Evolutionary conservation across 2,329 filamentous ascomycete species (phyloP).

Genomic region (Pestalotiopsis sp.): DNA sequence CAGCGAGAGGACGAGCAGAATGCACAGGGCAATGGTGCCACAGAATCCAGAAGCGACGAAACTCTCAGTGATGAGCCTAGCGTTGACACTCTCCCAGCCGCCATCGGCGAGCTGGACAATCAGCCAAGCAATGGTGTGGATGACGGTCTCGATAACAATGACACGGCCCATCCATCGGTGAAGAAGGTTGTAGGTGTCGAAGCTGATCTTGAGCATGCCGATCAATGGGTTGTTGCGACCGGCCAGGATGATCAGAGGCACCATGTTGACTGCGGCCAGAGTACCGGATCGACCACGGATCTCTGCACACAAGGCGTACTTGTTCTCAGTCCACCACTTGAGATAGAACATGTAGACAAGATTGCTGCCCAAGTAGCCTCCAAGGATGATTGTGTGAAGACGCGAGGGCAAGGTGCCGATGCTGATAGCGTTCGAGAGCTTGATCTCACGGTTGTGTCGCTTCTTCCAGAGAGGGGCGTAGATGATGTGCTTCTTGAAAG

Average conservation of each 20-base stretch:
- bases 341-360: constrained; percentile 64
- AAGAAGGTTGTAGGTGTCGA: constrained; percentile 93
- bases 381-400: constrained; percentile 61
- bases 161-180: constrained; percentile 84
- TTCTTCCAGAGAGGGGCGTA: constrained; percentile 68
- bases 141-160: constrained; percentile 67
- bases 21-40: constrained; percentile 61
- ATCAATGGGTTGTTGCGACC: constrained; percentile 95
- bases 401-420: constrained; percentile 67
- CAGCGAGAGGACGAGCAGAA: constrained; percentile 70
- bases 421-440: constrained; percentile 57
- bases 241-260: constrained; percentile 86
- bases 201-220: constrained; percentile 78
- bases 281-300: constrained; percentile 84
- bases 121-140: constrained; percentile 74
- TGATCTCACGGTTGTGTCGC: constrained; percentile 69
- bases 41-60: constrained; percentile 70
- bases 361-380: constrained; percentile 62
- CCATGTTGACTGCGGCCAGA: constrained; percentile 85
- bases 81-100: constrained; percentile 61
- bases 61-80: constrained; percentile 55
- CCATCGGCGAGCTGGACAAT: constrained; percentile 69
- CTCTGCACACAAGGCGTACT: constrained; percentile 72
- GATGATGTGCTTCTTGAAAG: constrained; percentile 62
- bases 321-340: constrained; percentile 60